Conservation (phyloP, 176 grass and related monocot genomes). For the Alopecurus myosuroides region DNA sequence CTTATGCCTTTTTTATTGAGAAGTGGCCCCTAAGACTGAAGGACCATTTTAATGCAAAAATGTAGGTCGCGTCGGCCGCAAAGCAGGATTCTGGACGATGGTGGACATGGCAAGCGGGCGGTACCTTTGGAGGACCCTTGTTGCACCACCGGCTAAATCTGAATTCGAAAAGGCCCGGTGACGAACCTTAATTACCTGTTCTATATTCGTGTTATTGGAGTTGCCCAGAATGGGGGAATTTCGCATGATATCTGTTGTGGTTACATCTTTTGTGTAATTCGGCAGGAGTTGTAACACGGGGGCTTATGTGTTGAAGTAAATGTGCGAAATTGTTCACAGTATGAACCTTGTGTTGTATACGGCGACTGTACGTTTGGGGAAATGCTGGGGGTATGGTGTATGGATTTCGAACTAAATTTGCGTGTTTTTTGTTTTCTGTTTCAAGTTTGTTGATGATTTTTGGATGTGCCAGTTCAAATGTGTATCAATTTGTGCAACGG, state of each 20-base stretch:
- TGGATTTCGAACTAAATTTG: not conserved
- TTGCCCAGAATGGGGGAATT: not conserved
- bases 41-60: not conserved
- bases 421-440: not conserved
- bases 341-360: conserved; percentile 1
- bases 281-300: not conserved
- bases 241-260: not conserved
- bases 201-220: not conserved
- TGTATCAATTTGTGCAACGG: not conserved
- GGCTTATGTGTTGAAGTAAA: not conserved
- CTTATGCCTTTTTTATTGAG: not conserved
- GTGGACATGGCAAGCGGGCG: conserved; percentile 93
- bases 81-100: conserved; percentile 73
- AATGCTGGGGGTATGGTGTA: not conserved
- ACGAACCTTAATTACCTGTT: conserved; percentile 15
- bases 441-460: not conserved
- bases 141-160: conserved; percentile 31
- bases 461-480: not conserved
- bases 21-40: not conserved
- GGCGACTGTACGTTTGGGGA: not conserved
- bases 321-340: conserved; percentile 18
- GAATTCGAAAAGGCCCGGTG: conserved; percentile 42
- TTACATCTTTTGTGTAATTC: conserved; percentile 8
- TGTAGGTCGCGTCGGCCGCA: conserved; percentile 67
- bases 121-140: conserved; percentile 82